phyloP scores from a whole-genome alignment of 2,329 filamentous ascomycete genomes.

The Emmonsiellopsis sp. region DNA sequence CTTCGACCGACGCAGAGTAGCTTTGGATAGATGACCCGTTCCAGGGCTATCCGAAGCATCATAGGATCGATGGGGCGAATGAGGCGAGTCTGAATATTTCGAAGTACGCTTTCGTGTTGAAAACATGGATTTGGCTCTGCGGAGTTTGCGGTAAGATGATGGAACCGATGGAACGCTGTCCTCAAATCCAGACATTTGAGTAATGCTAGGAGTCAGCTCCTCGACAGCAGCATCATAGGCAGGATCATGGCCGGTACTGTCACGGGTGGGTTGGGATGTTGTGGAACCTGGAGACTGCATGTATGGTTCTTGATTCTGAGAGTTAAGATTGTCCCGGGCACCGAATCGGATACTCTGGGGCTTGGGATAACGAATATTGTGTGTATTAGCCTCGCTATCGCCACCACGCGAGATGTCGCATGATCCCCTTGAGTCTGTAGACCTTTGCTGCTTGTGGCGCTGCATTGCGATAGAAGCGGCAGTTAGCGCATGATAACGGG shows the following conservation, averaged over 20 bases:
- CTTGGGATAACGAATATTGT: background rate
- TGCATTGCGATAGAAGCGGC: constrained; percentile 36
- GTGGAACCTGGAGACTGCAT: background rate
- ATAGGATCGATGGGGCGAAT: constrained; percentile 3
- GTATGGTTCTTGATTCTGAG: background rate
- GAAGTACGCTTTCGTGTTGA: constrained; percentile 26
- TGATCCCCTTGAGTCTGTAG: background rate
- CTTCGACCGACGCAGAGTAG: constrained; percentile 30
- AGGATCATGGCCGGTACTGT: constrained; percentile 6
- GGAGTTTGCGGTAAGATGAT: constrained; percentile 38
- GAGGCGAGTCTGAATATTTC: constrained; percentile 6
- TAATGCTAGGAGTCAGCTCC: constrained; percentile 18
- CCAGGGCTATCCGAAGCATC: background rate
- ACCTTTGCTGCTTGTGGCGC: constrained; percentile 20
- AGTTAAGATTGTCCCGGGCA: background rate
- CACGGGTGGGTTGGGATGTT: background rate
- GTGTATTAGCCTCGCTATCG: background rate
- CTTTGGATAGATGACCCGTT: constrained; percentile 7
- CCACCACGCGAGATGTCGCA: background rate
- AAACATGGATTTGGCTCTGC: constrained; percentile 41
- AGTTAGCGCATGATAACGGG: constrained; percentile 27
- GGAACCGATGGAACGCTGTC: constrained; percentile 29
- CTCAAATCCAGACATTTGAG: constrained; percentile 24
- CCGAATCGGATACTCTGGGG: constrained; percentile 7
- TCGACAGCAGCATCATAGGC: constrained; percentile 8